Evolutionary conservation across 164 flowering plant genomes (phyloP).

Genomic region (Platanus orientalis): DNA sequence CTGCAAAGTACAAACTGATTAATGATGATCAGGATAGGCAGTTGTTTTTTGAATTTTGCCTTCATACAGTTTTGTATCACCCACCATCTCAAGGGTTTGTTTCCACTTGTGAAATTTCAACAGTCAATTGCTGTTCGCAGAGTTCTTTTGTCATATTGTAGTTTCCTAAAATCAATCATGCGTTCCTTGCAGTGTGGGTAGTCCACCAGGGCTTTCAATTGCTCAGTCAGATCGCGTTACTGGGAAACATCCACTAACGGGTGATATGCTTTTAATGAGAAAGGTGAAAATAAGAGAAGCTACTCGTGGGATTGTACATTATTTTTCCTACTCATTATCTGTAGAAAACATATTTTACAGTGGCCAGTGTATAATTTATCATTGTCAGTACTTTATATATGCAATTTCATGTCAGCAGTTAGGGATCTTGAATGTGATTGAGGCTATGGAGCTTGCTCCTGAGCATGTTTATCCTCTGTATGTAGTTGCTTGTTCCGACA

Average conservation of each 20-base stretch:
- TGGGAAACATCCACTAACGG: conserved; percentile 58
- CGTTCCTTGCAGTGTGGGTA: conserved; percentile 42
- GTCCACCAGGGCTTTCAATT: conserved; percentile 79
- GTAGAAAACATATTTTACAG: not conserved
- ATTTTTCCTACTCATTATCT: not conserved
- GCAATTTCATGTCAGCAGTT: conserved; percentile 39
- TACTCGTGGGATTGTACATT: not conserved
- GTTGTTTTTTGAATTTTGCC: conserved; percentile 77
- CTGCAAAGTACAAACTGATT: conserved; percentile 49
- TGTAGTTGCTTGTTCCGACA: conserved; percentile 69
- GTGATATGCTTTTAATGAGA: conserved; percentile 49
- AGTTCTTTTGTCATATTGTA: not conserved
- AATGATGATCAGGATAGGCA: conserved; percentile 42
- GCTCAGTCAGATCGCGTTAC: conserved; percentile 64
- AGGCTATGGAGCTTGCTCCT: conserved; percentile 62
- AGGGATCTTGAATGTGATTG: conserved; percentile 78
- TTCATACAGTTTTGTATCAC: conserved; percentile 72
- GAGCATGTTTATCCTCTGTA: conserved; percentile 74
- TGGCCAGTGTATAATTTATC: conserved; percentile 2
- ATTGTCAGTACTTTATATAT: conserved; percentile 1
- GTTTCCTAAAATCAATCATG: conserved; percentile 9
- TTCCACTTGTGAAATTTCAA: conserved; percentile 6
- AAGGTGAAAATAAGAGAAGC: conserved; percentile 45
- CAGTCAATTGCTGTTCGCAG: not conserved
- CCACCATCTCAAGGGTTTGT: conserved; percentile 67